Base-by-base conservation (phyloP, 306 rosid genomes). In the Cucurbita moschata region DNA sequence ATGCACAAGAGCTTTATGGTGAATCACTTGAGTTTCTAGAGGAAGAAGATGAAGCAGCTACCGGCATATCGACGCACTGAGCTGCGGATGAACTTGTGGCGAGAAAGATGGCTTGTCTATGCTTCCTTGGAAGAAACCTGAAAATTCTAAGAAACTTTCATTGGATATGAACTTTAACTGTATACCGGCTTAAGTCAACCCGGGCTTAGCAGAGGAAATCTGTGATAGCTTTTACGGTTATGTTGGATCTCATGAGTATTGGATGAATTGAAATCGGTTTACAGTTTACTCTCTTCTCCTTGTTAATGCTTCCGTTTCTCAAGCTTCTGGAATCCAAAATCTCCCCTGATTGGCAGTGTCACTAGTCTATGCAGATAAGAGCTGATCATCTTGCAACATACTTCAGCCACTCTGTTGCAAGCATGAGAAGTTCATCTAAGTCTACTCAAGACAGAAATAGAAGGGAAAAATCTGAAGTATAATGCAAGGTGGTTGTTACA, bases 1-100 rank as follows among this genome's bases (percentile, higher is more conserved):
- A 81, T 50, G 87, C 87, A 70, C 81, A 81, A 57, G 54, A 71
- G 54, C 40, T 23, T 39, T 79, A 81, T 72, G 85, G 89, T 10
- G 82, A 81, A 50, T 79, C 80, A 35, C 83, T 83, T 9, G 83
- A 75, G 62, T 83, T 83, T 75, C 71, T 86, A 44, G 85, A 79
- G 55, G 82, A 76, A 53, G 67, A 43, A 58, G 82, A 86, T 40
- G 85, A 85, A 61, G 40, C 7, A 53, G 47, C 76, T 38, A 72
- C 53, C 5, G 14, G 44, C 58, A 61, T 7, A 15, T 47, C 66
- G 10, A 38, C 1, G 1, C 53, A n/a, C 43, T 61, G 66, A 49
- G 53, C 67, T 52, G 52, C 23, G 10, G 77, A 73, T 23, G 56
- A 58, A 43, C 7, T 21, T 26, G 16, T 47, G 44, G 55, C 53